phyloP scores from a whole-genome alignment of 495 filamentous ascomycete genomes.

The Apiosordaria backusii region DNA sequence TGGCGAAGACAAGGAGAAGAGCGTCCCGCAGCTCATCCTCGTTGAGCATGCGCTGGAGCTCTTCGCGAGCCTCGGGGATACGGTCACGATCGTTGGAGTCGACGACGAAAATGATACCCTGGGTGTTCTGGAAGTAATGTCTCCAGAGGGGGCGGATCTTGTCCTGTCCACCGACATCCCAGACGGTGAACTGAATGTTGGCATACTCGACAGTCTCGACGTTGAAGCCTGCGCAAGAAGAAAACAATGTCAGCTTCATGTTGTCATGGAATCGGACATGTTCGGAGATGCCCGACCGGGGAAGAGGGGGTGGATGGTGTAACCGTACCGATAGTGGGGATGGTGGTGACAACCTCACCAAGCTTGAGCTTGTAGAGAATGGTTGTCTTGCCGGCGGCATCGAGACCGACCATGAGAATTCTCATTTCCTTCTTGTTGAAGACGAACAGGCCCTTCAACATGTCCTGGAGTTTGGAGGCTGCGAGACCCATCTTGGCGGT shows the following conservation, averaged over 20 bases:
- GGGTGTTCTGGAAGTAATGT: constrained; percentile 99
- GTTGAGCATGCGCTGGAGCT: constrained; percentile 99
- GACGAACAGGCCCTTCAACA: constrained; percentile 53
- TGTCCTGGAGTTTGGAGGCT: constrained; percentile 29
- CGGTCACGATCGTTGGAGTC: constrained; percentile 99
- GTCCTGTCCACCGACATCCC: constrained; percentile 99
- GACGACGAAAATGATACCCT: constrained; percentile 99
- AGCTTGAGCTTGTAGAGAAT: constrained; percentile 99
- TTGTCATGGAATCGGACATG: neutral
- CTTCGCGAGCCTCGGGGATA: constrained; percentile 97
- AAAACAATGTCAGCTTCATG: constrained; percentile 28
- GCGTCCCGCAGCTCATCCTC: constrained; percentile 99
- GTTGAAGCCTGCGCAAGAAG: constrained; percentile 75
- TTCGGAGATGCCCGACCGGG: neutral
- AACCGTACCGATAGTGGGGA: constrained; percentile 97
- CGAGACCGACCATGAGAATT: constrained; percentile 98
- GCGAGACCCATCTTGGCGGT: constrained; percentile 35
- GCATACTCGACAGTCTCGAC: constrained; percentile 99
- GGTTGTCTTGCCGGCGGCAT: constrained; percentile 99
- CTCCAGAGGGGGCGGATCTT: constrained; percentile 99
- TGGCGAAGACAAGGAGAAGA: constrained; percentile 96
- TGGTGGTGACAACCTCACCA: constrained; percentile 99
- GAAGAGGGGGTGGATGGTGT: neutral
- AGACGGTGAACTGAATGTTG: constrained; percentile 99
- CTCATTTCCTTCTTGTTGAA: constrained; percentile 99